These are phyloP conservation scores for Musa itinerans DNA, from an alignment of 176 grass and related monocot genomes.

Conservation along the genomic window DNA sequence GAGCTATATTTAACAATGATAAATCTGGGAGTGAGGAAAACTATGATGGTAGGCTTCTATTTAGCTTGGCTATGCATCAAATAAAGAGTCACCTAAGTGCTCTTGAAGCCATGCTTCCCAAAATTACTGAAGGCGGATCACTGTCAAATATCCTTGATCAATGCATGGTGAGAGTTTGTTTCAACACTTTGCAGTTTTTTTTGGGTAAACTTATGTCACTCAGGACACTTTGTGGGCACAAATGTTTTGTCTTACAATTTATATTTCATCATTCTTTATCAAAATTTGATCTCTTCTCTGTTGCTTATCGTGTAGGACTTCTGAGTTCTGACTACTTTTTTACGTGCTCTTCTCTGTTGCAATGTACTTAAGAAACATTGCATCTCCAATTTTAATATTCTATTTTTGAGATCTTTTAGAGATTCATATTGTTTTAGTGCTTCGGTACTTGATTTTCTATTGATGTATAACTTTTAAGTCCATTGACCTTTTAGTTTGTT, in stretches of 20 bases:
- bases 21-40: conserved; percentile 88
- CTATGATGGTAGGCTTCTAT: conserved; percentile 80
- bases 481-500: too few relatives aligned
- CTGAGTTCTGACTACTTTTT: too few relatives aligned
- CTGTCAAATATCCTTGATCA: conserved; percentile 82
- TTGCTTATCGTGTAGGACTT: too few relatives aligned
- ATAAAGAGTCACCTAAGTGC: conserved; percentile 69
- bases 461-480: too few relatives aligned
- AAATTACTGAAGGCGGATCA: conserved; percentile 85
- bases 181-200: conserved; percentile 2
- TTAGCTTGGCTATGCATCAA: conserved; percentile 96
- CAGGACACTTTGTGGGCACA: background rate
- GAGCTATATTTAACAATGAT: conserved; percentile 98
- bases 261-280: too few relatives aligned
- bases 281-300: too few relatives aligned
- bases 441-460: too few relatives aligned
- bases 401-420: too few relatives aligned
- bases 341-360: too few relatives aligned
- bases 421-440: too few relatives aligned
- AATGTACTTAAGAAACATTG: too few relatives aligned
- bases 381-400: too few relatives aligned
- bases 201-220: background rate
- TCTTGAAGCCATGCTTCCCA: conserved; percentile 85
- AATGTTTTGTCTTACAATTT: background rate
- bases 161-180: conserved; percentile 69